A percentile compares a stretch with the other conserved stretches of the same genome.
Conservation (phyloP, 2,329 filamentous ascomycete genomes). For the Seiridium unicorne region DNA sequence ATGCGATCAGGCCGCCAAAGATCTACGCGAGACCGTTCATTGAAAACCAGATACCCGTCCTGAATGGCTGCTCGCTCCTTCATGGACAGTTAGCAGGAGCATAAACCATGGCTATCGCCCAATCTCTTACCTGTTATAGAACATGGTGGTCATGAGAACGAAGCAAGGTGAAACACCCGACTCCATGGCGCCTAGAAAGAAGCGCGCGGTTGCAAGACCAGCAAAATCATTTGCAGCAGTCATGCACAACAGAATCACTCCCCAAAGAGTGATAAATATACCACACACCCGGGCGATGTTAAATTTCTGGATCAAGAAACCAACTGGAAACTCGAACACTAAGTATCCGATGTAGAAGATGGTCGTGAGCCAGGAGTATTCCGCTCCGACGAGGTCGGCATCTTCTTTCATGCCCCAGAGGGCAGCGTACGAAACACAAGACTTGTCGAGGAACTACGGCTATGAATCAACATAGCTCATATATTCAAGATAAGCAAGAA, state of each 20-base stretch:
- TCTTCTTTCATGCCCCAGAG: constrained; percentile 64
- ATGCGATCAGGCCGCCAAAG: constrained; percentile 50
- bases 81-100: constrained; percentile 37
- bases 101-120: constrained; percentile 59
- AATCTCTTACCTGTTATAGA: neutral
- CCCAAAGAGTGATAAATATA: constrained; percentile 50
- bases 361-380: constrained; percentile 56
- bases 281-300: constrained; percentile 36
- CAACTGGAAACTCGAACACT: constrained; percentile 23
- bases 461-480: neutral
- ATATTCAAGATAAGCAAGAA: neutral
- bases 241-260: constrained; percentile 44
- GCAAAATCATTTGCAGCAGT: constrained; percentile 56
- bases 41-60: constrained; percentile 59
- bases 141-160: constrained; percentile 53
- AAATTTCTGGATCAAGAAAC: constrained; percentile 27
- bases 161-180: constrained; percentile 49
- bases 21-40: constrained; percentile 60
- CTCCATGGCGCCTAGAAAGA: constrained; percentile 64
- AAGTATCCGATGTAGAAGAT: constrained; percentile 51
- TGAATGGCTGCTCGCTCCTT: constrained; percentile 57
- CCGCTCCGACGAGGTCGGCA: constrained; percentile 51
- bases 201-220: constrained; percentile 52
- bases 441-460: constrained; percentile 35
- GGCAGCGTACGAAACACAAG: constrained; percentile 60